Evolutionary conservation across 805 yeast species (phyloP).

Genomic region (Lipomyces mesembrius): DNA sequence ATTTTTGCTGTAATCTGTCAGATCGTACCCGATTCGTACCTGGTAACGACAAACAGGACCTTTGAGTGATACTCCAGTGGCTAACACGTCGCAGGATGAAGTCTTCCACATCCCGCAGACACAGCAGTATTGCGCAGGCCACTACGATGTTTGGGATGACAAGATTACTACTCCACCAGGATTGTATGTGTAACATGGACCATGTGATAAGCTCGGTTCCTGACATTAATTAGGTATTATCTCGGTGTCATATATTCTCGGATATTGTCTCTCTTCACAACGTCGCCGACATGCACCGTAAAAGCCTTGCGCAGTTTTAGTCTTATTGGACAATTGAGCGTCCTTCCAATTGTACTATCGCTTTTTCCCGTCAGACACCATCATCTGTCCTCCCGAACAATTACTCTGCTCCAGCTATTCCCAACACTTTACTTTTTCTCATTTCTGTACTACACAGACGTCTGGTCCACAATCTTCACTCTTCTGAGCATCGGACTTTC

Average conservation of each 20-base stretch:
- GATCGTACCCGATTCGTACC: conserved; percentile 38
- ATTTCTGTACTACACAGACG: conserved; percentile 86
- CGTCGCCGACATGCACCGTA: conserved; percentile 42
- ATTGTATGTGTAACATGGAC: conserved; percentile 55
- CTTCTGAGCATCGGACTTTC: conserved; percentile 52
- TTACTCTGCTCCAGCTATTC: conserved; percentile 46
- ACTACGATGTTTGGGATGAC: conserved; percentile 72
- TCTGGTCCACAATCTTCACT: conserved; percentile 82
- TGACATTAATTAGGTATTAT: conserved; percentile 14
- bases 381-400: conserved; percentile 8
- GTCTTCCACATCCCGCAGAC: conserved; percentile 85
- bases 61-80: conserved; percentile 49
- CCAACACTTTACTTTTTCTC: conserved; percentile 79
- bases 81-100: conserved; percentile 67
- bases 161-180: conserved; percentile 99
- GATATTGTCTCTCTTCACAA: conserved; percentile 16
- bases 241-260: conserved; percentile 8
- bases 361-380: conserved; percentile 2
- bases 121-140: conserved; percentile 62
- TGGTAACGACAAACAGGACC: conserved; percentile 76
- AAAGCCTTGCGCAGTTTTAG: conserved; percentile 60
- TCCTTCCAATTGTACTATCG: conserved; percentile 52
- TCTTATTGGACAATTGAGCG: conserved; percentile 63
- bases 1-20: conserved; percentile 10
- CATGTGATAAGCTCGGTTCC: neutral